Conservation (phyloP, 1,139 yeast genomes). For the Hansenula lynferdii region DNA sequence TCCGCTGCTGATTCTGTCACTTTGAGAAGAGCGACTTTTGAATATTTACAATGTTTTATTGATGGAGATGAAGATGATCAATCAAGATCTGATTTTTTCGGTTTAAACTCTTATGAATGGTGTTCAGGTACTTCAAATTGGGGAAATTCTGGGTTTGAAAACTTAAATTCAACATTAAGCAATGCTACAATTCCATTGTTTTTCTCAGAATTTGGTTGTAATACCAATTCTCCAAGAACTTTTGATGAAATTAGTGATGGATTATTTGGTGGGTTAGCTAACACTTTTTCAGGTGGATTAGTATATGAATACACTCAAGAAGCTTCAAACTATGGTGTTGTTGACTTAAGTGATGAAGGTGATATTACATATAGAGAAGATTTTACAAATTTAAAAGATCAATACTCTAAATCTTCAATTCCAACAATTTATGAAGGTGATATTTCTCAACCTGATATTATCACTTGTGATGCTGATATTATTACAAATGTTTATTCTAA, state of each 20-base stretch:
- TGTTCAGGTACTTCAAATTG: constrained; percentile 71
- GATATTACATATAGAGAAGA: constrained; percentile 45
- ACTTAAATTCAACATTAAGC: constrained; percentile 51
- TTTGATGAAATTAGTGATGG: constrained; percentile 68
- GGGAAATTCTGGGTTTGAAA: constrained; percentile 65
- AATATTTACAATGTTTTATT: constrained; percentile 73
- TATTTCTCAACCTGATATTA: constrained; percentile 34
- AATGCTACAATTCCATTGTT: constrained; percentile 75
- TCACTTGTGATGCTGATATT: constrained; percentile 49
- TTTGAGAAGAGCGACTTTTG: constrained; percentile 71
- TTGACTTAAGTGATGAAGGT: constrained; percentile 41
- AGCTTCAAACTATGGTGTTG: constrained; percentile 66
- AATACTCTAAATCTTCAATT: constrained; percentile 37
- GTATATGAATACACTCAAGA: constrained; percentile 75
- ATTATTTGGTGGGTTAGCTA: constrained; percentile 44
- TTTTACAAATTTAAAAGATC: constrained; percentile 48
- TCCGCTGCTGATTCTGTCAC: constrained; percentile 83
- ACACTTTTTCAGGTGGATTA: constrained; percentile 69
- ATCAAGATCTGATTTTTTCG: constrained; percentile 80
- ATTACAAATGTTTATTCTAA: constrained; percentile 32
- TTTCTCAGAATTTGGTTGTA: constrained; percentile 85
- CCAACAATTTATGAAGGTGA: constrained; percentile 37
- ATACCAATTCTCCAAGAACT: constrained; percentile 55
- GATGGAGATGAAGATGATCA: constrained; percentile 47
- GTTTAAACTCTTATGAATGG: constrained; percentile 91